Evolutionary conservation across 305 asterid species (phyloP), one percentile per base, ranked within the genome.

Genomic region (Fraxinus albicans): DNA sequence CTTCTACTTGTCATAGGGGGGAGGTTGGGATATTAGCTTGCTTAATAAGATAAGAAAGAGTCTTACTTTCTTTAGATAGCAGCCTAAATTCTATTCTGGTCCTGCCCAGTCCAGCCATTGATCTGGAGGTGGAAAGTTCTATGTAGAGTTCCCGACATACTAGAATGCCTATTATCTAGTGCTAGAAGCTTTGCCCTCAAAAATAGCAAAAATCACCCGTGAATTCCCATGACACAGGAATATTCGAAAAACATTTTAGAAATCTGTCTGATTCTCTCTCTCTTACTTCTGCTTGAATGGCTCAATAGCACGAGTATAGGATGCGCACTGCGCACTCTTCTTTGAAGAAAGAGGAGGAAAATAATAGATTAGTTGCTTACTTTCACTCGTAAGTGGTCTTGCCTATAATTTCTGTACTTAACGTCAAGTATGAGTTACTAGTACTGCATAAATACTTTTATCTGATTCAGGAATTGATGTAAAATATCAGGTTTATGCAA

Each of bases 401-500:
- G 67, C 67, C 67, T 55, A 55, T n/a, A n/a, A 55, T 55, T 55
- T 55, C 25, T 6, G 27, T n/a, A 55, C 25, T 55, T 19, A 4
- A 50, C 63, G 63, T 15, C 17, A 55, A n/a, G 25, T 17, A 55
- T 6, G 27, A n/a, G 25, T 53, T n/a, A 53, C 8, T 5, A 53
- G 65, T n/a, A 55, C 65, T 6, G 67, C 10, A 55, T n/a, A 55
- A 55, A 55, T 21, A 21, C 72, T 63, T 19, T 23, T 9, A 63
- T 9, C 31, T 63, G 73, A 63, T 63, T 63, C 73, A 9, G 35
- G 73, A 21, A 25, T 65, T 25, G 17, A 25, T 58, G 67, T 58
- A 58, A 58, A 58, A 58, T 58, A 58, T 58, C 75, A 79, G 81
- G 81, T 58, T 38, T 79, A n/a, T 79, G 81, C 55, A 79, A 79